These are phyloP conservation scores for Cladosporium phlei DNA, from an alignment of 2,329 filamentous ascomycete genomes.

Conservation along the genomic window DNA sequence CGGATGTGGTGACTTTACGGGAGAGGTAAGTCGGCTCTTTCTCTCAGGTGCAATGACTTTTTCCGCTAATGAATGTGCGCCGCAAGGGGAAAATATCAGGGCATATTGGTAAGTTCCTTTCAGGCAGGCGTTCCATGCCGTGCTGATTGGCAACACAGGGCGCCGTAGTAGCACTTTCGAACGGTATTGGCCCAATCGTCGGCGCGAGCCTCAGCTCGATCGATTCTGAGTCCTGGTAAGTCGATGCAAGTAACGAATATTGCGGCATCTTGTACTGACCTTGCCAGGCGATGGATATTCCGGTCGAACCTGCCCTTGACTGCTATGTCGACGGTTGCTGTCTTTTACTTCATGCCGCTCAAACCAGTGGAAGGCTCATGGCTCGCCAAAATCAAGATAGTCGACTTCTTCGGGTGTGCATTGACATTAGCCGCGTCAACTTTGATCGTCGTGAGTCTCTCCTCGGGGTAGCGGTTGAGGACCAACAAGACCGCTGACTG, in stretches of 20 bases:
- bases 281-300: constrained; percentile 30
- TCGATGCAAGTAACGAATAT: background rate
- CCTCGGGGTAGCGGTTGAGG: background rate
- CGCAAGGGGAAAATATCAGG: constrained; percentile 26
- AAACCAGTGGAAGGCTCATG: constrained; percentile 52
- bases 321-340: constrained; percentile 42
- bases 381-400: constrained; percentile 44
- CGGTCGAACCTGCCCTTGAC: constrained; percentile 48
- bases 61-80: too few relatives aligned
- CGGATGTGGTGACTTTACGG: constrained; percentile 25
- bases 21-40: too few relatives aligned
- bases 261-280: constrained; percentile 12
- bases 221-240: constrained; percentile 10
- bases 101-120: constrained; percentile 18
- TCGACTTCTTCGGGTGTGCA: constrained; percentile 48
- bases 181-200: constrained; percentile 52
- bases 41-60: too few relatives aligned
- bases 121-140: too few relatives aligned
- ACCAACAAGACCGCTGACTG: too few relatives aligned
- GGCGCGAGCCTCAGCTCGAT: constrained; percentile 45
- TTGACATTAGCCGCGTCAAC: constrained; percentile 46
- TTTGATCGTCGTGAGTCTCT: constrained; percentile 39
- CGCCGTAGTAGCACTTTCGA: constrained; percentile 50
- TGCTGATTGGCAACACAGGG: constrained; percentile 32
- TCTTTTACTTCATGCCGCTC: constrained; percentile 54